Evolutionary conservation across 2,329 filamentous ascomycete species (phyloP).

Genomic region (Trichoderma sp.): DNA sequence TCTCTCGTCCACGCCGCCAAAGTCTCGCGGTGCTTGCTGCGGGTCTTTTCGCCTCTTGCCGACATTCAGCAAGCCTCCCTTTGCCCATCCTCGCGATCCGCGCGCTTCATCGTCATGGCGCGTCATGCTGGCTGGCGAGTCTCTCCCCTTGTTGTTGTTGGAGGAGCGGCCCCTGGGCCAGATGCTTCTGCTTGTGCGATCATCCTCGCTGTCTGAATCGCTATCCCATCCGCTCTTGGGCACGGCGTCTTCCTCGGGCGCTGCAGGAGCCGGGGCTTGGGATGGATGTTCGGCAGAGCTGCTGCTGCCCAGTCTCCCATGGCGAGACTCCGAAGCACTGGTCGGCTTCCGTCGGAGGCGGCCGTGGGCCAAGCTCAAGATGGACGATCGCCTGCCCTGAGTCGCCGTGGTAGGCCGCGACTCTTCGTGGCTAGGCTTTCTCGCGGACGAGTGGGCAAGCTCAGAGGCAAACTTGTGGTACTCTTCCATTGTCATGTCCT

Average conservation of each 20-base stretch:
- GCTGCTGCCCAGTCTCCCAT: neutral
- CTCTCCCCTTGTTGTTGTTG: slow-evolving; percentile 27
- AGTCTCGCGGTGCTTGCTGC: slow-evolving; percentile 39
- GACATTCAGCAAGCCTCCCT: slow-evolving; percentile 31
- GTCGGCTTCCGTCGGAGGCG: slow-evolving; percentile 32
- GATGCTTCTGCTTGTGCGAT: slow-evolving; percentile 27
- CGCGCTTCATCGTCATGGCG: slow-evolving; percentile 1
- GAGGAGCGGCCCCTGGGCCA: slow-evolving; percentile 27
- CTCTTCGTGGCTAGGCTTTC: slow-evolving; percentile 10
- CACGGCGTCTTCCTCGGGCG: neutral
- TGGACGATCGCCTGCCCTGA: slow-evolving; percentile 28
- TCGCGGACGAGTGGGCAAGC: slow-evolving; percentile 32
- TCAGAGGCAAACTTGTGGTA: slow-evolving; percentile 41
- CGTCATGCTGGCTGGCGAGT: slow-evolving; percentile 18
- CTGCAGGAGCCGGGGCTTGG: neutral
- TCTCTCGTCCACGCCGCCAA: slow-evolving; percentile 36
- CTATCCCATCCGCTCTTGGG: slow-evolving; percentile 37
- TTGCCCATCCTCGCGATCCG: slow-evolving; percentile 22
- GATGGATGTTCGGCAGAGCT: neutral
- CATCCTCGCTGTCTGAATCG: slow-evolving; percentile 37
- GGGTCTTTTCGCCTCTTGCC: slow-evolving; percentile 37
- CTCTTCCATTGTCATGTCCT: slow-evolving; percentile 36
- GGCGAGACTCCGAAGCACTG: slow-evolving; percentile 24
- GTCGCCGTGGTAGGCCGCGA: neutral
- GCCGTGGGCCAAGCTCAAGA: slow-evolving; percentile 33